Base-by-base conservation (phyloP, 2,329 filamentous ascomycete genomes). In the Diplocarpon rosae region DNA sequence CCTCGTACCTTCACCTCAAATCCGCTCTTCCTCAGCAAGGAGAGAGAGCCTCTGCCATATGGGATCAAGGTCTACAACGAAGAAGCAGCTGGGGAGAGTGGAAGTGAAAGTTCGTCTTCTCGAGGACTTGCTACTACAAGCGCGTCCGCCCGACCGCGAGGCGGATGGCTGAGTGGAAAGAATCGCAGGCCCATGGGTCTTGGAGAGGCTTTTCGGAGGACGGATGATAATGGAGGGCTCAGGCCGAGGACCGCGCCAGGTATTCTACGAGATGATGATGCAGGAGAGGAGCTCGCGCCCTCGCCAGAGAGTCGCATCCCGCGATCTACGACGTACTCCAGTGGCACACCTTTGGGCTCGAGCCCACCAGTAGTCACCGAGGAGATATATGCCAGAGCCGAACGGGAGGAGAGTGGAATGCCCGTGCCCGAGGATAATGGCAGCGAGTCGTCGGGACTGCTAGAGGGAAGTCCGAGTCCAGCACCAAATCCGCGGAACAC, bases 381-480 rank as follows among this genome's bases (percentile, higher is more conserved):
- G 20, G 20, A 24, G 20, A 24, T 24, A 24, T 24, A 24, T 24
- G 20, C 20, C 20, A 24, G 20, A n/a, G n/a, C n/a, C n/a, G n/a
- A n/a, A n/a, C n/a, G n/a, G 20, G 20, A 24, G 20, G 20, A 24
- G 20, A 24, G 20, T 4, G 20, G 20, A 24, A 24, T 3, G 7
- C 20, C 43, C 30, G 37, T 36, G 14, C 37, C 47, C 29, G 38
- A 15, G 12, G 45, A 46, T 16, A 46, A 34, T 28, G 48, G 49
- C 24, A 47, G 49, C 36, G 49, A 53, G 12, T 39, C 39, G 27
- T 46, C 44, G n/a, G 44, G 43, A 3, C n/a, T 43, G 13, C 14
- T 33, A 16, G 39, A 49, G 15, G 46, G 44, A 29, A 56, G 54
- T 41, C 54, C 54, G 28, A 56, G 52, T 50, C 54, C 54, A 14